phyloP scores from a whole-genome alignment of 2,329 filamentous ascomycete genomes.

The Alternaria gansuensis region DNA sequence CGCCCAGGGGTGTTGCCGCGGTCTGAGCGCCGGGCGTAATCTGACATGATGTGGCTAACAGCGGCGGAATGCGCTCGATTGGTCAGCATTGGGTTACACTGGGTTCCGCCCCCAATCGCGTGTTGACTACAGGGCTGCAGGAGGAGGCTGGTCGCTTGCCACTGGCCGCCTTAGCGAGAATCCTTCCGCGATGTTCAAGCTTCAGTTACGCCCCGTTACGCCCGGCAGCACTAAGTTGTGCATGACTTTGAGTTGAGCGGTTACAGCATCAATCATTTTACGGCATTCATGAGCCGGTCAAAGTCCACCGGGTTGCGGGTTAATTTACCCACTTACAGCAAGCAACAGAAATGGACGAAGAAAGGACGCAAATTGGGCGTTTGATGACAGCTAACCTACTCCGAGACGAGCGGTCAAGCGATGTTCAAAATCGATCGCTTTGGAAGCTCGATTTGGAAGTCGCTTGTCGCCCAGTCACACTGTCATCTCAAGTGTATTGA shows the following conservation, averaged over 20 bases:
- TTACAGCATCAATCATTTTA: conserved; percentile 30
- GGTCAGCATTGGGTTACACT: conserved; percentile 16
- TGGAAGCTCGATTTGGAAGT: conserved; percentile 5
- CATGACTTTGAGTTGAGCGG: conserved; percentile 24
- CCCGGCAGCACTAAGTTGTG: conserved; percentile 21
- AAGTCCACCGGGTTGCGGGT: conserved; percentile 7
- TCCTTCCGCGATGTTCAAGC: conserved; percentile 31
- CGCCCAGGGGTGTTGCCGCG: conserved; percentile 15
- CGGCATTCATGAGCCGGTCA: background rate
- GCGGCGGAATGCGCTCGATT: conserved; percentile 24
- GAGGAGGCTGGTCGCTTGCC: conserved; percentile 13
- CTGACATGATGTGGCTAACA: conserved; percentile 34
- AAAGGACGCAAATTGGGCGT: conserved; percentile 23
- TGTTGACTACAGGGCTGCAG: conserved; percentile 22
- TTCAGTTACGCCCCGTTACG: conserved; percentile 30
- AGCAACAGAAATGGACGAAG: conserved; percentile 14
- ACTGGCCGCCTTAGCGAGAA: conserved; percentile 28
- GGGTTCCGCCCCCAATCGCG: conserved; percentile 24
- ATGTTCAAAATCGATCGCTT: background rate
- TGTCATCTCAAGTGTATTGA: background rate
- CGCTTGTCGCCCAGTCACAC: conserved; percentile 3
- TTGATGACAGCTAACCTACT: conserved; percentile 32
- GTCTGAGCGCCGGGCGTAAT: conserved; percentile 36
- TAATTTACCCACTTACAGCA: conserved; percentile 17
- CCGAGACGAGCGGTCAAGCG: conserved; percentile 10